Base-by-base conservation (phyloP, 495 filamentous ascomycete species). In the Penicillium egyptiacum region DNA sequence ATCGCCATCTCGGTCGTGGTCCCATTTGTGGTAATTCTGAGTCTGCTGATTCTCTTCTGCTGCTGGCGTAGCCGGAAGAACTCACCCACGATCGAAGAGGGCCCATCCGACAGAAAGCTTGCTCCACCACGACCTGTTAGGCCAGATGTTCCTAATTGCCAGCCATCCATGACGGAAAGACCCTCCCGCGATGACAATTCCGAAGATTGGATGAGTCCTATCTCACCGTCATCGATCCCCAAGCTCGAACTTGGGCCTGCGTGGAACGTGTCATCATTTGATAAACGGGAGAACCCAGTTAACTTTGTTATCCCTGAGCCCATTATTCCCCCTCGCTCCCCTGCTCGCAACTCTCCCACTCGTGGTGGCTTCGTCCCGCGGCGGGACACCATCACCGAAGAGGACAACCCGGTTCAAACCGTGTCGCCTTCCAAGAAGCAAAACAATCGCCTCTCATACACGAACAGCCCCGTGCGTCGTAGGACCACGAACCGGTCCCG, bases 1-100 rank as follows among this genome's bases (percentile, higher is more conserved):
- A 78, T 81, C 44, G 76, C 70, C 2, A 75, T 76, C 20, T 72
- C 77, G 7, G 67, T 80, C 4, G 60, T 78, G 17, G 60, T 79
- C 23, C 79, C 79, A 9, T 41, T 78, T 4, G 70, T 67, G 9
- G 63, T 72, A 2, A 33, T 76, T 20, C 53, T 69, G 6, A 72
- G 70, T 47, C 20, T 65, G 16, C 35, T 77, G 16, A 60, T 79
- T 28, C 55, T 81, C 22, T 73, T 79, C 49, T 74, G 65, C 51
- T 79, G 70, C 61, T 75, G 70, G 66, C 70, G 75, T 40, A 70
- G 72, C 49, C 70, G 70, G 55, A 70, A 67, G 47, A 62, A 50
- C 42, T 37, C 61, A 14, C 19, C 59, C 11, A 60, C 61, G 1
- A 54, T 64, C 3, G 72, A 75, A 53, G 72, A 72, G 19, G 69